These are phyloP conservation scores for Cladorrhinum sp. DNA, from an alignment of 2,329 filamentous ascomycete genomes.

Conservation along the genomic window DNA sequence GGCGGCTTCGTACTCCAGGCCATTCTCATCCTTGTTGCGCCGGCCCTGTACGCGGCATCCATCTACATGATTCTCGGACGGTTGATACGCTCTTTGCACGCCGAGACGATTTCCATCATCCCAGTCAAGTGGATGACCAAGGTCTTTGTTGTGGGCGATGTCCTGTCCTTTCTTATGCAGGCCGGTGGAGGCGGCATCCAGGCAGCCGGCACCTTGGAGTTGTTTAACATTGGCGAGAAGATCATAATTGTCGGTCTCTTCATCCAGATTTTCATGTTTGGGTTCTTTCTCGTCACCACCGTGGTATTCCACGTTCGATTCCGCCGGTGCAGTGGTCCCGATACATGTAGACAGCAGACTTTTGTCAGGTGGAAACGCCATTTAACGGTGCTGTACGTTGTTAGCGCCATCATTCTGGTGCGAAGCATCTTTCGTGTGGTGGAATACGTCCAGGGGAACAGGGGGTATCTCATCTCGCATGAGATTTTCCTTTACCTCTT, in stretches of 20 bases:
- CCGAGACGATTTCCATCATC: slow-evolving; percentile 23
- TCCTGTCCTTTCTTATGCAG: slow-evolving; percentile 32
- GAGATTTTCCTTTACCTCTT: slow-evolving; percentile 45
- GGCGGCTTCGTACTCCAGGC: slow-evolving; percentile 15
- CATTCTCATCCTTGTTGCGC: slow-evolving; percentile 18
- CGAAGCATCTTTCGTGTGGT: slow-evolving; percentile 46
- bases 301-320: slow-evolving; percentile 11
- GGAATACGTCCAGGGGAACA: slow-evolving; percentile 45
- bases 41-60: slow-evolving; percentile 21
- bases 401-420: slow-evolving; percentile 41
- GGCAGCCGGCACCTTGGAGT: slow-evolving; percentile 26
- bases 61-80: slow-evolving; percentile 31
- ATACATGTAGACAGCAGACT: not conserved
- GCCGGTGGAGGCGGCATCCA: slow-evolving; percentile 31
- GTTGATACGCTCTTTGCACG: slow-evolving; percentile 31
- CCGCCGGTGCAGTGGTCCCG: not conserved
- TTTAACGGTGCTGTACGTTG: slow-evolving; percentile 33
- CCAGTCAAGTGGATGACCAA: slow-evolving; percentile 29
- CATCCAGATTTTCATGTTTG: slow-evolving; percentile 55
- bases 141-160: slow-evolving; percentile 34
- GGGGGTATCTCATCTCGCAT: slow-evolving; percentile 40
- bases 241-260: slow-evolving; percentile 53
- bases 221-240: slow-evolving; percentile 39
- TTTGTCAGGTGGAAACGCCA: slow-evolving; percentile 29
- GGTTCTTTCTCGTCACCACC: slow-evolving; percentile 30